A percentile compares a stretch with the other conserved stretches of the same genome.
Evolutionary conservation across 306 rosid genomes (phyloP).

Genomic region (Sophora flavescens): DNA sequence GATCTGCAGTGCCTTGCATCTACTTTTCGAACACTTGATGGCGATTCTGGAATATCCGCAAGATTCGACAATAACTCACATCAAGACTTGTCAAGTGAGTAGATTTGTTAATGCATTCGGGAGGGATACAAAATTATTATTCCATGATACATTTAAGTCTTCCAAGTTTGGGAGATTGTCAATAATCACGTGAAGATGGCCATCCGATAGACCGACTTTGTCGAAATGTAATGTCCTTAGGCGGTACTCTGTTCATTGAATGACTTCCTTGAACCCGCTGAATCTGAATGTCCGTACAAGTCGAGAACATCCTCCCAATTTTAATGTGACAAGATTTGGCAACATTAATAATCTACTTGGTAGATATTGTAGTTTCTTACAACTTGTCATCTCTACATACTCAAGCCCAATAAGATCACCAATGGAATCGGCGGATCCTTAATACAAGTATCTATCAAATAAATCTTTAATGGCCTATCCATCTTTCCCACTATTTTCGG

Average conservation of each 20-base stretch:
- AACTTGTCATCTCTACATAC: conserved; percentile 14
- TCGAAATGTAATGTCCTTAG: background rate
- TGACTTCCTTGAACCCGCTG: background rate
- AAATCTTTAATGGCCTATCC: conserved; percentile 18
- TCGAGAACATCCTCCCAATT: background rate
- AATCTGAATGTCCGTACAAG: conserved; percentile 15
- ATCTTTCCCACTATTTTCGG: conserved; percentile 23
- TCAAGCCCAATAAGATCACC: conserved; percentile 30
- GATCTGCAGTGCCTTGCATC: conserved; percentile 22
- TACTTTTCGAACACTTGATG: conserved; percentile 25
- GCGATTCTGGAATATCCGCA: background rate
- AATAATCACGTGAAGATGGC: background rate
- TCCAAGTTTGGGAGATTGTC: conserved; percentile 2
- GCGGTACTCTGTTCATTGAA: background rate
- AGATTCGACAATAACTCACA: conserved; percentile 30
- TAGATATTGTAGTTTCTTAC: conserved; percentile 22
- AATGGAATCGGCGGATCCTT: conserved; percentile 33
- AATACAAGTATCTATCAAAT: conserved; percentile 15
- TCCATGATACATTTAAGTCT: background rate
- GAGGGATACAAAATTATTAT: conserved; percentile 1
- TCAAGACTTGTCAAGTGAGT: background rate
- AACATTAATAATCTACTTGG: conserved; percentile 11
- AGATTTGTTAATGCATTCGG: conserved; percentile 17
- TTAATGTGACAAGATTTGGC: conserved; percentile 5
- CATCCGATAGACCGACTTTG: background rate